phyloP scores from a whole-genome alignment of 148 eudicot genomes.

The Polygonum aviculare region DNA sequence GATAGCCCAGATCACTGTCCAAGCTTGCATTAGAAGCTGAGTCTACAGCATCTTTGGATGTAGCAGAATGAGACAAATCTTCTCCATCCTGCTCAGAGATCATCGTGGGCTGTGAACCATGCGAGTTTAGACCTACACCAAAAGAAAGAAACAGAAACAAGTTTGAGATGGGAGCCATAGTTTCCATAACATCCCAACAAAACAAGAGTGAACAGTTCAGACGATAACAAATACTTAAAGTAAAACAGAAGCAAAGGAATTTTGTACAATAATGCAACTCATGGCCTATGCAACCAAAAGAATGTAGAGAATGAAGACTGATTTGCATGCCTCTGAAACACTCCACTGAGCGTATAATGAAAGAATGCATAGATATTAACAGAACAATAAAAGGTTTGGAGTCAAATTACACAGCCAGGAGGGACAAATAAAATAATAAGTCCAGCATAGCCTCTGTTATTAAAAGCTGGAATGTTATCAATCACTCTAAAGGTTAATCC shows the following conservation, averaged over 20 bases:
- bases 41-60: conserved; percentile 40
- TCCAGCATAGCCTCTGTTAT: not conserved
- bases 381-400: not conserved
- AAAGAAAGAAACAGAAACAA: conserved; percentile 1
- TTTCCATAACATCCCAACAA: not conserved
- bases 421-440: not conserved
- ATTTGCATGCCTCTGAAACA: not conserved
- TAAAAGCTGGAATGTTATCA: not conserved
- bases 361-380: not conserved
- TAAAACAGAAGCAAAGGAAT: not conserved
- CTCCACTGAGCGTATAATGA: not conserved
- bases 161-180: not conserved
- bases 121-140: conserved; percentile 31
- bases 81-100: conserved; percentile 34
- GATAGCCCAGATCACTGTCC: conserved; percentile 43
- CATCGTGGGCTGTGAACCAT: conserved; percentile 29
- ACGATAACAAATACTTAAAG: not conserved
- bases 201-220: not conserved
- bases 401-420: not conserved
- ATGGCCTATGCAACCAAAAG: not conserved
- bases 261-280: not conserved
- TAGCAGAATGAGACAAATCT: conserved; percentile 24
- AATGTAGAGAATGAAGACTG: not conserved
- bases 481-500: not conserved
- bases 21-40: conserved; percentile 28